These are phyloP conservation scores for Cicer arietinum DNA, from an alignment of 306 rosid genomes.

Conservation along the genomic window DNA sequence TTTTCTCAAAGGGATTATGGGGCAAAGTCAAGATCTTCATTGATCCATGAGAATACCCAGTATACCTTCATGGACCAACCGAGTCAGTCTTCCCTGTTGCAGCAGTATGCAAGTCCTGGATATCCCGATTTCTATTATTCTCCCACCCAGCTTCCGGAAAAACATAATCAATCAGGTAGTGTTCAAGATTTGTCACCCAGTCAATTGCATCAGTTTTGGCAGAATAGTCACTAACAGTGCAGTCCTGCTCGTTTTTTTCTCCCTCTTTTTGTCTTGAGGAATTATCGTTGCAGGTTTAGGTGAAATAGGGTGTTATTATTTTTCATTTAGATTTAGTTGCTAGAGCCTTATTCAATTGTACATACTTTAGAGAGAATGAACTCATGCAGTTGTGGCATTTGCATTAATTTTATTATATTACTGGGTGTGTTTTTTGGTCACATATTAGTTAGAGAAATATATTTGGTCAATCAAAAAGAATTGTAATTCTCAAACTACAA, in stretches of 20 bases:
- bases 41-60: constrained; percentile 42
- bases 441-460: neutral
- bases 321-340: constrained; percentile 30
- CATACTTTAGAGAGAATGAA: constrained; percentile 49
- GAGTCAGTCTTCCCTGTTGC: constrained; percentile 41
- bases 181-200: constrained; percentile 45
- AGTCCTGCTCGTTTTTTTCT: constrained; percentile 21
- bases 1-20: constrained; percentile 45
- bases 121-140: constrained; percentile 44
- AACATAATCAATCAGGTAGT: constrained; percentile 49
- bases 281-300: constrained; percentile 46
- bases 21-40: constrained; percentile 41
- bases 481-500: neutral
- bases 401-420: constrained; percentile 22
- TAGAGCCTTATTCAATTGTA: constrained; percentile 60
- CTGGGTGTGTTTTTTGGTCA: neutral
- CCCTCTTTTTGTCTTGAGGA: constrained; percentile 26
- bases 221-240: constrained; percentile 45
- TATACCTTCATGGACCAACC: constrained; percentile 46
- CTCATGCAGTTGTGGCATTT: constrained; percentile 31
- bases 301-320: constrained; percentile 43
- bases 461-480: neutral
- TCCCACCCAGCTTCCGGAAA: constrained; percentile 39
- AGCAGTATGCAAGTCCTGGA: constrained; percentile 45
- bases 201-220: constrained; percentile 61